Conservation (phyloP, 2,329 filamentous ascomycete genomes). For the Aspergillus ochraceus region DNA sequence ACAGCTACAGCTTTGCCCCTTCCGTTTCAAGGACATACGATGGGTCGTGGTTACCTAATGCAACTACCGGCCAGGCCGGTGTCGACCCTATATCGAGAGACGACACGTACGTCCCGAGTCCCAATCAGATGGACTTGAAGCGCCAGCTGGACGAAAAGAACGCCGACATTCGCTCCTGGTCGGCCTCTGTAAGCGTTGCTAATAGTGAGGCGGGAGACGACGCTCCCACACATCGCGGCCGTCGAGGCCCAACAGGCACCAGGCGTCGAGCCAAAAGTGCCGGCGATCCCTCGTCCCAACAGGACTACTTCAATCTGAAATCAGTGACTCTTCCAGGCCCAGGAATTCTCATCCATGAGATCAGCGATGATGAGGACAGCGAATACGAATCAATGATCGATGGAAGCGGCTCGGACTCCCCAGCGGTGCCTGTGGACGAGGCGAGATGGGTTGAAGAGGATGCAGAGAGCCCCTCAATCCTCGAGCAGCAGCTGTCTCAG, state of each 20-base stretch:
- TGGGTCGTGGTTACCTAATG: slow-evolving; percentile 47
- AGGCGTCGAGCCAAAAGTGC: slow-evolving; percentile 51
- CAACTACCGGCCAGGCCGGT: slow-evolving; percentile 44
- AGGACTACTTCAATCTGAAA: slow-evolving; percentile 36
- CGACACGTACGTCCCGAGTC: slow-evolving; percentile 46
- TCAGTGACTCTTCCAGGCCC: slow-evolving; percentile 50
- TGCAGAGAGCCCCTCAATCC: slow-evolving; percentile 21
- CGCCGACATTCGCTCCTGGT: slow-evolving; percentile 55
- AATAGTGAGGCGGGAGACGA: slow-evolving; percentile 42
- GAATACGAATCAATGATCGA: slow-evolving; percentile 27
- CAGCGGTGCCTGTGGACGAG: slow-evolving; percentile 28
- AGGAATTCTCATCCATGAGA: slow-evolving; percentile 48
- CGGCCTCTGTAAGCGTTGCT: slow-evolving; percentile 50
- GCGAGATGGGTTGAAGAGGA: slow-evolving; percentile 22
- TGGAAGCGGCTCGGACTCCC: slow-evolving; percentile 27
- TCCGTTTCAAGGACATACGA: slow-evolving; percentile 41
- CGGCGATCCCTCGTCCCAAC: slow-evolving; percentile 33
- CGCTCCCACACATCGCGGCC: slow-evolving; percentile 19
- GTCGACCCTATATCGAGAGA: slow-evolving; percentile 49
- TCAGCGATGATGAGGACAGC: slow-evolving; percentile 37
- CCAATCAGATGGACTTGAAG: slow-evolving; percentile 52
- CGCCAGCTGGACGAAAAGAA: slow-evolving; percentile 53
- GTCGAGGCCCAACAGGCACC: slow-evolving; percentile 20
- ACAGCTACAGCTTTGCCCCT: slow-evolving; percentile 18
- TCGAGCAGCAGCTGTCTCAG: slow-evolving; percentile 15